Conservation (phyloP, 305 asterid genomes). For the Plantago coronopus region DNA sequence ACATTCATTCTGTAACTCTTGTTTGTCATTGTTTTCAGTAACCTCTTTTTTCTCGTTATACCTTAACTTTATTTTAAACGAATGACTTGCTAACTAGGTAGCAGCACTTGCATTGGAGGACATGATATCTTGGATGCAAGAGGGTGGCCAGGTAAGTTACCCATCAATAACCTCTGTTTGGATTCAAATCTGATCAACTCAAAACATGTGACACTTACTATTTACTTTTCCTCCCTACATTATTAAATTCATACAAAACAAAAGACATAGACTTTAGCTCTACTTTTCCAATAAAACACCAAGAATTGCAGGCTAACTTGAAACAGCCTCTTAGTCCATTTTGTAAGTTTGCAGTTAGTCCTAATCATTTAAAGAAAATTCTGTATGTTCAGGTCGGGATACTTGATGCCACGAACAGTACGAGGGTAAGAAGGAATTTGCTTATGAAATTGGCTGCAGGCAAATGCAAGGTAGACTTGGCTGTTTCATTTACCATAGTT, state of each 20-base stretch:
- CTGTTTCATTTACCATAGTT: neutral
- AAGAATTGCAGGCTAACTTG: neutral
- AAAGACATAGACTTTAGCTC: neutral
- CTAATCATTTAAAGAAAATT: slow-evolving; percentile 26
- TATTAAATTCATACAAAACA: neutral
- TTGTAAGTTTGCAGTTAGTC: slow-evolving; percentile 13
- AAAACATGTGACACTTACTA: neutral
- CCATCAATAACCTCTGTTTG: neutral
- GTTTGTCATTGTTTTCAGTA: slow-evolving; percentile 10
- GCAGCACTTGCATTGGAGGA: slow-evolving; percentile 99
- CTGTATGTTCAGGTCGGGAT: slow-evolving; percentile 72
- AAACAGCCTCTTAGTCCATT: slow-evolving; percentile 10
- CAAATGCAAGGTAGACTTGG: slow-evolving; percentile 71
- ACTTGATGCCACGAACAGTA: slow-evolving; percentile 97
- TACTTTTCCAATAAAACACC: neutral
- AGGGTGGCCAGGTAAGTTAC: slow-evolving; percentile 94
- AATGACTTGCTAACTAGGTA: slow-evolving; percentile 84
- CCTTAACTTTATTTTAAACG: slow-evolving; percentile 67
- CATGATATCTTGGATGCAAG: slow-evolving; percentile 99
- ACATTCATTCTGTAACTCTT: slow-evolving; percentile 16
- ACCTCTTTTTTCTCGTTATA: slow-evolving; percentile 46
- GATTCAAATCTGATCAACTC: neutral
- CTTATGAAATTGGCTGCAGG: slow-evolving; percentile 98
- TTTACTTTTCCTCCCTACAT: neutral
- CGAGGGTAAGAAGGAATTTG: slow-evolving; percentile 85